phyloP scores from a whole-genome alignment of 2,329 filamentous ascomycete genomes.

The Penicillium aurantiogriseum region DNA sequence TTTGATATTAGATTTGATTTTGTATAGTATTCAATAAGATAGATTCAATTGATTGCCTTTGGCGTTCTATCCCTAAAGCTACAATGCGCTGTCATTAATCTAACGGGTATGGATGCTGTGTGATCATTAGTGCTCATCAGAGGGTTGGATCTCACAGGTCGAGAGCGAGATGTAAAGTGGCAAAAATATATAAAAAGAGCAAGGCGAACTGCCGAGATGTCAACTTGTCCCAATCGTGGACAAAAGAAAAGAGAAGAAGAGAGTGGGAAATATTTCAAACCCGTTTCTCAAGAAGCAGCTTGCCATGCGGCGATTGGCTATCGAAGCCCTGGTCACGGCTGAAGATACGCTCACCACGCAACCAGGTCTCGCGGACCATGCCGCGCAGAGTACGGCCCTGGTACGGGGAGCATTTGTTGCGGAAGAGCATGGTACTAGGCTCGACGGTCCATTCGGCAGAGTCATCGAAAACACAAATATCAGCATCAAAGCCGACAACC shows the following conservation, averaged over 20 bases:
- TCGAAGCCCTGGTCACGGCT: constrained; percentile 56
- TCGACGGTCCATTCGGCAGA: constrained; percentile 71
- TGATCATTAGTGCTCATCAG: constrained; percentile 27
- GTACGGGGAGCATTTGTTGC: constrained; percentile 89
- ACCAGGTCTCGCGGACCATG: constrained; percentile 79
- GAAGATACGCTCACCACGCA: constrained; percentile 75
- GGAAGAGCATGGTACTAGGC: constrained; percentile 82
- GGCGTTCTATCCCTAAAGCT: constrained; percentile 23
- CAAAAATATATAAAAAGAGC: constrained; percentile 40
- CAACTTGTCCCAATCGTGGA: constrained; percentile 14
- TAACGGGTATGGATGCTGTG: constrained; percentile 28
- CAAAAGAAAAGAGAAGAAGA: constrained; percentile 10
- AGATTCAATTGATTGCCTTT: constrained; percentile 5
- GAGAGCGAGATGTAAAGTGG: constrained; percentile 18
- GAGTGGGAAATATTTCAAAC: constrained; percentile 23
- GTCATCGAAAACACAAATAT: constrained; percentile 91
- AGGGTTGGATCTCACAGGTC: constrained; percentile 1
- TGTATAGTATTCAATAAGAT: not conserved
- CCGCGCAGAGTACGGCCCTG: constrained; percentile 76
- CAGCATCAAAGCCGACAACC: constrained; percentile 78
- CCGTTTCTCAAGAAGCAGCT: constrained; percentile 42
- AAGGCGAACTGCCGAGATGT: constrained; percentile 15
- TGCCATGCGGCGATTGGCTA: constrained; percentile 35
- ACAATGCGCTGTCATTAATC: constrained; percentile 25
- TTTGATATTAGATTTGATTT: not conserved